These are phyloP conservation scores for Dipteronia sinensis DNA, from an alignment of 345 rosid genomes.

Conservation along the genomic window DNA sequence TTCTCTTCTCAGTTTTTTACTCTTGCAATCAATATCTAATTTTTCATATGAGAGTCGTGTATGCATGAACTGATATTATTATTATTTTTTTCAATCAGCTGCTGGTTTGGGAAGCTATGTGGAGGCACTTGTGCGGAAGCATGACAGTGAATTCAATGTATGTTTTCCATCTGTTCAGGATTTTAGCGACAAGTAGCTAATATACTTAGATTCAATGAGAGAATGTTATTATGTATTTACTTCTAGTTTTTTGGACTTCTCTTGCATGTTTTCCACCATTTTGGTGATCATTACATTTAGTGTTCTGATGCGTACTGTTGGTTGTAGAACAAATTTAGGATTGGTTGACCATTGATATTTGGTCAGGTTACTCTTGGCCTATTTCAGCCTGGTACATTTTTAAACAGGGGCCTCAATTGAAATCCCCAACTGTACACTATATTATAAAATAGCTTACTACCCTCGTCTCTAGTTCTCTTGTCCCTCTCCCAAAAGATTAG, in stretches of 20 bases:
- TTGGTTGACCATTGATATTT: neutral
- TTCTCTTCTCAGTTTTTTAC: neutral
- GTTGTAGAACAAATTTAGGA: slow-evolving; percentile 4
- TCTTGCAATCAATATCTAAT: slow-evolving; percentile 12
- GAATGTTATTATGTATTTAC: neutral
- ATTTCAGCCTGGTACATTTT: neutral
- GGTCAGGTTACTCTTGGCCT: neutral
- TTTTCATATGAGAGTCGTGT: slow-evolving; percentile 3
- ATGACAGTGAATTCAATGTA: slow-evolving; percentile 90
- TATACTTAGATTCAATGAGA: neutral
- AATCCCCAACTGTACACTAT: neutral
- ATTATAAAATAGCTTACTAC: neutral
- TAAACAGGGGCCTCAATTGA: neutral
- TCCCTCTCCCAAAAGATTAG: neutral
- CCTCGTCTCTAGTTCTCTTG: neutral
- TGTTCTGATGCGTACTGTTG: neutral
- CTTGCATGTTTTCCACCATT: neutral
- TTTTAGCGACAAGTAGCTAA: neutral
- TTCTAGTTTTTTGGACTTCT: neutral
- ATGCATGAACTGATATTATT: slow-evolving; percentile 13
- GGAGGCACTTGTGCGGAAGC: slow-evolving; percentile 89
- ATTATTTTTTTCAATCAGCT: slow-evolving; percentile 57
- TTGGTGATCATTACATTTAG: neutral
- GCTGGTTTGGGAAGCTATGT: slow-evolving; percentile 96
- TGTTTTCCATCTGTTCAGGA: slow-evolving; percentile 21